Evolutionary conservation across 139 green algal species (phyloP), one percentile per base, ranked within the genome.

Genomic region (Chlorella sp.): DNA sequence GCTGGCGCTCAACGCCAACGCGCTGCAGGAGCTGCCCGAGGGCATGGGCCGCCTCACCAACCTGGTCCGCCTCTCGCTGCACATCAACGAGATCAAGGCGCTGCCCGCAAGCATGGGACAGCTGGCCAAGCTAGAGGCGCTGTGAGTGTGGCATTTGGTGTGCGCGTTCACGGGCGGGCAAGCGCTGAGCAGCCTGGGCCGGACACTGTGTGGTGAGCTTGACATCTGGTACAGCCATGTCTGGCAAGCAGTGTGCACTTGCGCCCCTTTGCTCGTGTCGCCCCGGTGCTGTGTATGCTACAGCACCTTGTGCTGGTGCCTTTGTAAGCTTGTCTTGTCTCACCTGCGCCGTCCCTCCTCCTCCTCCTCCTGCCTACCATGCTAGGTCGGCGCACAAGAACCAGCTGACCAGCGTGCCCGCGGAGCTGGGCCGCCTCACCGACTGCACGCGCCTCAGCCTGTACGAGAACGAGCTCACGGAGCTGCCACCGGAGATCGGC

Each of bases 381-480:
- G n/a, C n/a, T n/a, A 84, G 79, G 30, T 85, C 75, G 72, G 49
- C 82, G n/a, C 81, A 85, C 73, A 64, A 62, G 35, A 85, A 82
- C 65, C 3, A 78, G 67, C 67, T 86, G n/a, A 75, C 64, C 1
- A 49, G 22, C 0, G 26, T 86, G 3, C 77, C 81, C 5, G 6
- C 51, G 6, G 64, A 77, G 62, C 14, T 86, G 22, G 81, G 81
- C 1, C n/a, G 31, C 4, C 67, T 86, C 67, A 30, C 22, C 6
- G 49, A 71, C 26, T 69, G 83, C 59, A 22, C 62, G 26, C 71
- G 74, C 51, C 74, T 86, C 50, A 81, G 74, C 74, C 71, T 80
- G 0, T 76, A 86, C 66, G 55, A 70, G 33, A 86, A 86, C 74
- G 30, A 72, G 36, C 62, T 86, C 5, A 69, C 30, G 1, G 26